Evolutionary conservation across 2,329 filamentous ascomycete genomes (phyloP), one percentile per base, ranked within the genome.

Genomic region (Allantophomopsis cytisporea): DNA sequence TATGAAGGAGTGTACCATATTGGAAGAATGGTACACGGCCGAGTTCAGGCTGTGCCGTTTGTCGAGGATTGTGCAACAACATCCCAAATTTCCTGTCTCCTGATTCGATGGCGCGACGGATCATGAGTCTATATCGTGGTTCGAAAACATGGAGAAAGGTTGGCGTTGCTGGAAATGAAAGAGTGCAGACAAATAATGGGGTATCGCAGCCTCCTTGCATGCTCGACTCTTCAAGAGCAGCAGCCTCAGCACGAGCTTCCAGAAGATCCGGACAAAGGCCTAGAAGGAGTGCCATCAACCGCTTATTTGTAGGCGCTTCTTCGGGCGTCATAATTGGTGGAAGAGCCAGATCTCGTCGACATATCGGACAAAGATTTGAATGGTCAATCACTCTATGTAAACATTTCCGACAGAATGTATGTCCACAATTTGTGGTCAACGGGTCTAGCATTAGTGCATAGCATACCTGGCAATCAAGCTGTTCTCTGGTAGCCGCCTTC

Each of bases 91-190:
- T 83, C 12, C 74, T 67, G 43, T 81, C 74, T 0, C 77, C 76
- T 41, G 52, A 64, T 45, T 87, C 80, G 39, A 93, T 64, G 0
- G 76, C 81, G 30, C 86, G 74, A 36, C 81, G 72, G 31, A 94
- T 80, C 85, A 94, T 91, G n/a, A 91, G 66, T 7, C 85, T 76
- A 55, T 94, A 94, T 6, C 83, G 73, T n/a, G 84, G 83, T 56
- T 94, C 88, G 53, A 94, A 94, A n/a, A 95, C 74, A 50, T 93
- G 83, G 3, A 94, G 64, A 48, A 91, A 91, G 0, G 84, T 88
- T 0, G 82, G 85, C 74, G 89, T 86, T 2, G 70, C 67, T 1
- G 88, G 88, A 49, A 91, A 89, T 0, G 84, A 73, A 7, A 93
- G 60, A 0, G 85, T 86, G 59, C 83, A 91, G 23, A 93, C 72